phyloP scores from a whole-genome alignment of 306 rosid species.

The Cyamopsis tetragonoloba region DNA sequence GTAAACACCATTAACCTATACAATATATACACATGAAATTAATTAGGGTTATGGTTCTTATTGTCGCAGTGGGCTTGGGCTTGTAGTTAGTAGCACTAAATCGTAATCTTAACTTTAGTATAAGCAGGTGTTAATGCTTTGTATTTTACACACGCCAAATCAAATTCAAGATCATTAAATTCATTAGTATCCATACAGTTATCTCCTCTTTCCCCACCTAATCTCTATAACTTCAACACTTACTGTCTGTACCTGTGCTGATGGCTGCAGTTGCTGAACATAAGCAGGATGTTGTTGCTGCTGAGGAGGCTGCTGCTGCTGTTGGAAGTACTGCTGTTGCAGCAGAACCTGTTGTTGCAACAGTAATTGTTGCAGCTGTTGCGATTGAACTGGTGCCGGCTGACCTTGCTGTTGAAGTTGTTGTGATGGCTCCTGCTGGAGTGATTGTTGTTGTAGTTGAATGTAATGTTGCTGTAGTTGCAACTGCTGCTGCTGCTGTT shows the following conservation, averaged over 20 bases:
- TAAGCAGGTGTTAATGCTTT: not conserved
- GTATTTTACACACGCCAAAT: not conserved
- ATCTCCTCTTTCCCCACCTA: not conserved
- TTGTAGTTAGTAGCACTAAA: not conserved
- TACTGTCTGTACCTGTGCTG: conserved; percentile 36
- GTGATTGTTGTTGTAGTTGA: conserved; percentile 45
- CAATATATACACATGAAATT: not conserved
- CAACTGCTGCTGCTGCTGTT: conserved; percentile 65
- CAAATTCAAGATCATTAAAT: not conserved
- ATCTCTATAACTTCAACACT: not conserved
- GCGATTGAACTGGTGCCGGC: conserved; percentile 42
- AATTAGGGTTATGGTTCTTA: not conserved
- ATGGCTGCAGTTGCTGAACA: conserved; percentile 41
- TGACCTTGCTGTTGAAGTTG: conserved; percentile 45
- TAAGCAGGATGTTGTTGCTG: conserved; percentile 40
- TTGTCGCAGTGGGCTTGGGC: not conserved
- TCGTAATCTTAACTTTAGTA: not conserved
- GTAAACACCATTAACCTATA: not conserved
- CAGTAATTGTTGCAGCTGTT: conserved; percentile 41
- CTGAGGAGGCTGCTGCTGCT: conserved; percentile 41
- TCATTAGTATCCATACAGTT: not conserved
- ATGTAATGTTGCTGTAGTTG: conserved; percentile 49
- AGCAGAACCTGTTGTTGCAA: conserved; percentile 39
- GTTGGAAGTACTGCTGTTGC: conserved; percentile 39
- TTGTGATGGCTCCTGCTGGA: conserved; percentile 39